Evolutionary conservation across 2,329 filamentous ascomycete genomes (phyloP).

Genomic region (Kalmusia sp.): DNA sequence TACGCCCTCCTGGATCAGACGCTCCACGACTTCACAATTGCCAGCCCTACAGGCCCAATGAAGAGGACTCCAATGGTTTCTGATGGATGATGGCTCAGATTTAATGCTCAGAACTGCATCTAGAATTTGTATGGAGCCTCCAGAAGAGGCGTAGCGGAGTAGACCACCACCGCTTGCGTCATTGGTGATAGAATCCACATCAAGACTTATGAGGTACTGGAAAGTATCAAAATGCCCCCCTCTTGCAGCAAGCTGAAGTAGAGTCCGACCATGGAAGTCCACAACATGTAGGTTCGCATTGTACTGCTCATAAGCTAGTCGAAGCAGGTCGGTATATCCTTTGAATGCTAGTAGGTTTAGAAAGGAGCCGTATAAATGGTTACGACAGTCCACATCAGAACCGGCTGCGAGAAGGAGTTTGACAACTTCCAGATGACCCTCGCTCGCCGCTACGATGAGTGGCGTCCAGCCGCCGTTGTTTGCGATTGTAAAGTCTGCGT

Average conservation of each 20-base stretch:
- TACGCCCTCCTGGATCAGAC: conserved; percentile 5
- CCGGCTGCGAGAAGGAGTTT: conserved; percentile 27
- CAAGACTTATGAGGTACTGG: conserved; percentile 1
- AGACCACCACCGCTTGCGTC: conserved; percentile 7
- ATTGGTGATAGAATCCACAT: background rate
- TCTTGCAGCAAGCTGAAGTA: conserved; percentile 14
- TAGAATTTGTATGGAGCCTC: conserved; percentile 7
- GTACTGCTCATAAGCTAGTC: too few species aligned
- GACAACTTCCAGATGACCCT: conserved; percentile 19
- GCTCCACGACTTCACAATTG: conserved; percentile 6
- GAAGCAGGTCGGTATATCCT: too few species aligned
- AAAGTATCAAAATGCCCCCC: conserved; percentile 8
- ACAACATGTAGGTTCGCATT: background rate
- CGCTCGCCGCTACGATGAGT: conserved; percentile 26
- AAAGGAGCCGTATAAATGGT: too few species aligned
- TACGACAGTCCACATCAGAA: conserved; percentile 24
- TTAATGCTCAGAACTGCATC: background rate
- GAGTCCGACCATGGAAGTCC: conserved; percentile 3
- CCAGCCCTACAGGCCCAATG: conserved; percentile 13
- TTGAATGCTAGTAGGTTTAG: too few species aligned
- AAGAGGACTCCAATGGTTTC: conserved; percentile 10
- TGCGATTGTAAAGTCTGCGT: conserved; percentile 2
- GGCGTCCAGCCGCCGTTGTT: conserved; percentile 24
- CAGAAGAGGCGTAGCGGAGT: conserved; percentile 7
- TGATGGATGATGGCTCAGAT: background rate